A percentile compares a stretch with the other conserved stretches of the same genome.
Conservation (phyloP, 257 asterid species). For the Linaria vulgaris region DNA sequence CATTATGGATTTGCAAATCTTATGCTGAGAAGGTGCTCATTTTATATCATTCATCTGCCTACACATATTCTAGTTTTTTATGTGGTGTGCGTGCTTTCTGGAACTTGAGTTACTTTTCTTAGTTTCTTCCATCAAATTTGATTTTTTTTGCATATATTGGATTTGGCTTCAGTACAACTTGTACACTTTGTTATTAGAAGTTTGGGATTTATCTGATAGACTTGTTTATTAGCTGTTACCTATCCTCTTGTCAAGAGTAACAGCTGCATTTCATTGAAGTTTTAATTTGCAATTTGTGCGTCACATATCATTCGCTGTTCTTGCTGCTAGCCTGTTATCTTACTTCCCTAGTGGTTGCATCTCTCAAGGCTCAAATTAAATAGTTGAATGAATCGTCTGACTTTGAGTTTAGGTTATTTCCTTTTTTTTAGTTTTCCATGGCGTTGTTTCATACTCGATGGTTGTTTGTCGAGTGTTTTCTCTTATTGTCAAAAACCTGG, state of each 20-base stretch:
- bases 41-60: neutral
- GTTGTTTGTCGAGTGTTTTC: neutral
- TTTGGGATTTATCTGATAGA: neutral
- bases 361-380: neutral
- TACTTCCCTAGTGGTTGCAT: neutral
- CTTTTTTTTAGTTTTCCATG: neutral
- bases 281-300: neutral
- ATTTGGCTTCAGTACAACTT: neutral
- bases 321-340: neutral
- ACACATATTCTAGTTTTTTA: slow-evolving; percentile 4
- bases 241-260: neutral
- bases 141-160: neutral
- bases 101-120: neutral
- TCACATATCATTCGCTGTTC: neutral
- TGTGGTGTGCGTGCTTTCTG: neutral
- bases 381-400: neutral
- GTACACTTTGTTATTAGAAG: neutral
- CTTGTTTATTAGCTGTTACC: neutral
- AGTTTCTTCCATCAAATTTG: neutral
- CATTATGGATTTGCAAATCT: slow-evolving; percentile 97
- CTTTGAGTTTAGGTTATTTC: neutral
- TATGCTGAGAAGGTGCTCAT: slow-evolving; percentile 79
- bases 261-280: neutral
- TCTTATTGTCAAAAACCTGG: neutral
- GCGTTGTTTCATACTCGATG: neutral